Conservation (phyloP, 129 eudicot species). For the Flaveria robusta region DNA sequence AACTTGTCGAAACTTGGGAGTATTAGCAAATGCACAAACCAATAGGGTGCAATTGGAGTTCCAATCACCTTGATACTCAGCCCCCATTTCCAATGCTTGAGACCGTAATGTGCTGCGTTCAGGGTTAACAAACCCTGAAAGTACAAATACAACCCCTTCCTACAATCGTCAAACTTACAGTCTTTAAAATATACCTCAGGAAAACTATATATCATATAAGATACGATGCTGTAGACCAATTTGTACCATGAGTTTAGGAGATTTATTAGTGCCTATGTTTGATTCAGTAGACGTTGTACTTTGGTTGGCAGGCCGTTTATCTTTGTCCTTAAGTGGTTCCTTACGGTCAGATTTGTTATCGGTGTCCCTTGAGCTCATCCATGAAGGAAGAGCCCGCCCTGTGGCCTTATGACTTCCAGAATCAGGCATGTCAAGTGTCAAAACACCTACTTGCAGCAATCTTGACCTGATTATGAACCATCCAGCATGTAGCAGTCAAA, state of each 20-base stretch:
- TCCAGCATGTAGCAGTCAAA: neutral
- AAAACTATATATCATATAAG: neutral
- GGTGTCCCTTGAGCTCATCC: conserved; percentile 71
- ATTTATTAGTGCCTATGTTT: conserved; percentile 35
- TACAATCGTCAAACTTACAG: conserved; percentile 27
- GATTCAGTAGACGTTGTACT: conserved; percentile 31
- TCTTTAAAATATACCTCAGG: neutral
- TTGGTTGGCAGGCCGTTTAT: conserved; percentile 28
- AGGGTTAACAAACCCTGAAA: conserved; percentile 93
- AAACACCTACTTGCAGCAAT: conserved; percentile 9
- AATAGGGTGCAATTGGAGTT: conserved; percentile 72
- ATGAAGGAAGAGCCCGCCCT: conserved; percentile 69
- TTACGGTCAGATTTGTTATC: conserved; percentile 23
- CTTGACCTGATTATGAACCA: conserved; percentile 29
- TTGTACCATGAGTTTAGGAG: conserved; percentile 67
- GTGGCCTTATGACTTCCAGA: conserved; percentile 37
- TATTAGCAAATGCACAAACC: conserved; percentile 79
- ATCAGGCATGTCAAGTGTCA: conserved; percentile 51
- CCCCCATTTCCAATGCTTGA: conserved; percentile 92
- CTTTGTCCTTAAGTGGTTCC: conserved; percentile 27
- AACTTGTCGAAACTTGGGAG: conserved; percentile 95
- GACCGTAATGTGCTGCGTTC: conserved; percentile 80
- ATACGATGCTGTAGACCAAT: neutral
- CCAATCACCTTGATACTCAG: conserved; percentile 90
- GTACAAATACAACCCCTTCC: conserved; percentile 91